phyloP scores from a whole-genome alignment of 164 flowering plant species.

The Vitis amurensis region DNA sequence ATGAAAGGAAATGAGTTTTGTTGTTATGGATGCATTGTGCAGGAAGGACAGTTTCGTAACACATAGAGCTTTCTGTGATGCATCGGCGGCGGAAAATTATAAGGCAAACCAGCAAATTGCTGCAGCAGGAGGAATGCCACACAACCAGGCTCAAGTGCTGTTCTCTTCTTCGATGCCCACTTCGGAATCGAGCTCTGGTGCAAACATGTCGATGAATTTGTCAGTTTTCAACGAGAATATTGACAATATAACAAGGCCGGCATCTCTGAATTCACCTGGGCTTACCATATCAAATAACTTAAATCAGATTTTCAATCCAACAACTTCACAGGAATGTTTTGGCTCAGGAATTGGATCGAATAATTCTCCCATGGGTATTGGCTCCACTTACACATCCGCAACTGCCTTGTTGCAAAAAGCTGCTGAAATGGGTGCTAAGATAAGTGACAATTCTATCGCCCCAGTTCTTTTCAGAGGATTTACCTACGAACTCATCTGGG shows the following conservation, averaged over 20 bases:
- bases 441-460: constrained; percentile 33
- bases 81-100: constrained; percentile 22
- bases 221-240: constrained; percentile 18
- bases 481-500: constrained; percentile 21
- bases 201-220: constrained; percentile 15
- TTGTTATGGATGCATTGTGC: neutral
- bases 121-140: constrained; percentile 9
- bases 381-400: constrained; percentile 41
- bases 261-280: constrained; percentile 24
- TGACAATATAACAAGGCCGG: constrained; percentile 14
- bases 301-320: constrained; percentile 8
- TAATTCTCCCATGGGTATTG: constrained; percentile 13
- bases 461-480: constrained; percentile 44
- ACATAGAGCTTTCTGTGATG: constrained; percentile 32
- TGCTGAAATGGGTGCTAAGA: constrained; percentile 54
- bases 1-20: neutral
- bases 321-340: neutral
- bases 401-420: constrained; percentile 62
- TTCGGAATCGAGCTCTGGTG: constrained; percentile 16
- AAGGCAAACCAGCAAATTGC: constrained; percentile 13
- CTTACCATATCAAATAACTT: constrained; percentile 17
- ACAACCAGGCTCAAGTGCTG: constrained; percentile 16
- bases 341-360: constrained; percentile 3
- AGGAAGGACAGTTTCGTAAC: constrained; percentile 36
- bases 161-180: constrained; percentile 26